Evolutionary conservation across 2,329 filamentous ascomycete genomes (phyloP).

Genomic region (Exophiala sideris): DNA sequence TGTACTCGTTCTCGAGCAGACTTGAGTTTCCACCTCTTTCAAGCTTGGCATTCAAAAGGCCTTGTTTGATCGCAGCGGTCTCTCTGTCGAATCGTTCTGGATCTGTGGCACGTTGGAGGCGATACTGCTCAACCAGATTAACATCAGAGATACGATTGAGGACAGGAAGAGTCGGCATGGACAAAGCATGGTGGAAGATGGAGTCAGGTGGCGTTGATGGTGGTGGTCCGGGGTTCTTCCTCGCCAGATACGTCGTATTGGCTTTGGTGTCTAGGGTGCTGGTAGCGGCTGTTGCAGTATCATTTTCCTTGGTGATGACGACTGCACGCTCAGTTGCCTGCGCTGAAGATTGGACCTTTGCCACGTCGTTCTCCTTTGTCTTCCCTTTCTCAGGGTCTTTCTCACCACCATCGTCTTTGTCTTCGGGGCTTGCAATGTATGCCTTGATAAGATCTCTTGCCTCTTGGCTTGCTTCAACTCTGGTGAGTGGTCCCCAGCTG

Average conservation of each 20-base stretch:
- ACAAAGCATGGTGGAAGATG: conserved; percentile 5
- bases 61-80: conserved; percentile 13
- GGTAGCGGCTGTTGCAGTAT: background rate
- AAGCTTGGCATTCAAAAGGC: conserved; percentile 13
- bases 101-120: conserved; percentile 8
- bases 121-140: conserved; percentile 17
- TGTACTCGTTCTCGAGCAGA: conserved; percentile 20
- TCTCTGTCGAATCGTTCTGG: conserved; percentile 15
- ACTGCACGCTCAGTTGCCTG: background rate
- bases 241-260: background rate
- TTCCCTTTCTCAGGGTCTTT: background rate
- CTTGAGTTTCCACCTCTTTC: conserved; percentile 8
- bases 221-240: conserved; percentile 3
- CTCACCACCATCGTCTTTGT: background rate
- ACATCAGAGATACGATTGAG: conserved; percentile 13
- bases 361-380: background rate
- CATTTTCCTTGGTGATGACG: background rate
- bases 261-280: background rate
- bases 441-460: conserved; percentile 10
- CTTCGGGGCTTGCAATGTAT: background rate
- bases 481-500: conserved; percentile 12
- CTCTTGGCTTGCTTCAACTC: conserved; percentile 7
- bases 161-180: conserved; percentile 18
- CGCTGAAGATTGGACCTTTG: background rate
- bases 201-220: conserved; percentile 13